Evolutionary conservation across 257 asterid species (phyloP).

Genomic region (Rauvolfia tetraphylla): DNA sequence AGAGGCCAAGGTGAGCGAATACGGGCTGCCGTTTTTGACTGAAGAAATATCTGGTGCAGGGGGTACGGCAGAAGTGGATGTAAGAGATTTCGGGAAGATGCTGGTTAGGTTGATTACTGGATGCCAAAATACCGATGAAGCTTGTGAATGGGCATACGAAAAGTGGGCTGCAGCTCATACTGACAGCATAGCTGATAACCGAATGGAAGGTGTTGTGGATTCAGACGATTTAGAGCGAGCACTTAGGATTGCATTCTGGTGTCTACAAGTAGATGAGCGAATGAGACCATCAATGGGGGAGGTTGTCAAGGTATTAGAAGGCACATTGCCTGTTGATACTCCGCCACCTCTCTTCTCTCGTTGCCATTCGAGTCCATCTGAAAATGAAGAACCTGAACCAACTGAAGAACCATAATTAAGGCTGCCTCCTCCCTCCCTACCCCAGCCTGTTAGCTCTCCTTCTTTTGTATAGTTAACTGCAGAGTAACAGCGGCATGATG

Average conservation of each 20-base stretch:
- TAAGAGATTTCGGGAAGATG: slow-evolving; percentile 34
- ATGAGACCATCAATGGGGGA: slow-evolving; percentile 46
- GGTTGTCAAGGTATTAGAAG: slow-evolving; percentile 38
- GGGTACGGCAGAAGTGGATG: slow-evolving; percentile 31
- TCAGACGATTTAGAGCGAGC: slow-evolving; percentile 35
- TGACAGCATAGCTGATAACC: slow-evolving; percentile 23
- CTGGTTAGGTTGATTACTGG: slow-evolving; percentile 31
- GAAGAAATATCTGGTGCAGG: slow-evolving; percentile 16
- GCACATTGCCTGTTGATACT: slow-evolving; percentile 29
- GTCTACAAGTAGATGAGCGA: slow-evolving; percentile 34
- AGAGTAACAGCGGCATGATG: neutral
- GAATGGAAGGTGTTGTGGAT: slow-evolving; percentile 22
- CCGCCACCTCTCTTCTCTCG: slow-evolving; percentile 30
- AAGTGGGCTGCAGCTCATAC: slow-evolving; percentile 23
- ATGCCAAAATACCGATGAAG: slow-evolving; percentile 23
- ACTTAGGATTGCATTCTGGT: slow-evolving; percentile 41
- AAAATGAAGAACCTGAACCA: slow-evolving; percentile 7
- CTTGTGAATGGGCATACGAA: slow-evolving; percentile 30
- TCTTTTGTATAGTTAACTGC: slow-evolving; percentile 15
- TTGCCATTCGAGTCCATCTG: slow-evolving; percentile 10
- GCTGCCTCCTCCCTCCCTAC: neutral
- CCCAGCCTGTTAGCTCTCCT: neutral
- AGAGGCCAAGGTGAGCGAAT: slow-evolving; percentile 41
- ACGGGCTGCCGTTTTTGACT: slow-evolving; percentile 23
- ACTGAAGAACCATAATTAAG: neutral